These are phyloP conservation scores for Kwoniella sp. DNA, from an alignment of 768 basidiomycete genomes.

Conservation along the genomic window DNA sequence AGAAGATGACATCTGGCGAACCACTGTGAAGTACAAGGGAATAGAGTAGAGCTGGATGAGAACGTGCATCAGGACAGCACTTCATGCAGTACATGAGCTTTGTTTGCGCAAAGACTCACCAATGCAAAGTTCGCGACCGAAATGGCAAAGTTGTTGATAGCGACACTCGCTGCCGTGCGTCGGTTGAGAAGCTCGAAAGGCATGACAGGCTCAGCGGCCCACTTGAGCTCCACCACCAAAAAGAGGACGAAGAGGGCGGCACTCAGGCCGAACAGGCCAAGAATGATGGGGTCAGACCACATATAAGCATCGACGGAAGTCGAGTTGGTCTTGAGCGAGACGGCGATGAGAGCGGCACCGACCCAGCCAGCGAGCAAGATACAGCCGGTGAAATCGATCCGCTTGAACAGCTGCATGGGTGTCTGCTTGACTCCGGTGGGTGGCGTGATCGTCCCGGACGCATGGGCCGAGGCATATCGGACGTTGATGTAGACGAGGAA, in stretches of 20 bases:
- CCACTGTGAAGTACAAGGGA: slow-evolving; percentile 88
- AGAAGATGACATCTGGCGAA: slow-evolving; percentile 70
- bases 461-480: slow-evolving; percentile 13
- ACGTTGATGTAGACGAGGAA: slow-evolving; percentile 15
- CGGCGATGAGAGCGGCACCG: slow-evolving; percentile 49
- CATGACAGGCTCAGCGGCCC: slow-evolving; percentile 85
- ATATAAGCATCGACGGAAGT: slow-evolving; percentile 69
- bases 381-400: slow-evolving; percentile 52
- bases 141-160: slow-evolving; percentile 71
- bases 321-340: slow-evolving; percentile 56
- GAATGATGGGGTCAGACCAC: slow-evolving; percentile 70
- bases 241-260: slow-evolving; percentile 65
- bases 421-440: slow-evolving; percentile 9
- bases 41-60: slow-evolving; percentile 71
- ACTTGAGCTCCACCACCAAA: slow-evolving; percentile 74
- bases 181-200: slow-evolving; percentile 76
- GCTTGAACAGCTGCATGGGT: slow-evolving; percentile 22
- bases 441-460: slow-evolving; percentile 15
- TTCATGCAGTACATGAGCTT: not conserved
- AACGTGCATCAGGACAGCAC: too few species aligned
- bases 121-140: slow-evolving; percentile 45
- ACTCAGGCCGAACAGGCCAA: slow-evolving; percentile 66
- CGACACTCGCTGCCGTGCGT: slow-evolving; percentile 79
- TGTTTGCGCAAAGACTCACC: not conserved
- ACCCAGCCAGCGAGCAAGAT: slow-evolving; percentile 47